These are phyloP conservation scores for Dichomitus squalens DNA, from an alignment of 1,284 basidiomycete genomes.

Conservation along the genomic window DNA sequence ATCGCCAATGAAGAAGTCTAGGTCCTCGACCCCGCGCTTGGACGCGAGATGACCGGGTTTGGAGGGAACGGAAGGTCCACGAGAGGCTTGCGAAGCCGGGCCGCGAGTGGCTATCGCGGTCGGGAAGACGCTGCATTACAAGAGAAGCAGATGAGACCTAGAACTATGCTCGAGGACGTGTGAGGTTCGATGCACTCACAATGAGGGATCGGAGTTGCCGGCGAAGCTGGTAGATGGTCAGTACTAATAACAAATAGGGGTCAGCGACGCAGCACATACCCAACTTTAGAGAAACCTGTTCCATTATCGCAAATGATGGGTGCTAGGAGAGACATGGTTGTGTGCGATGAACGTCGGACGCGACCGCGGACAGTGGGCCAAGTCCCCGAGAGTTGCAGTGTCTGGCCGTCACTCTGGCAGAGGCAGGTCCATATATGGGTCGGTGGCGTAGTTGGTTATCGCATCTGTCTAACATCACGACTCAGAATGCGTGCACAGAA, in stretches of 20 bases:
- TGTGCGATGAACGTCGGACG: not conserved
- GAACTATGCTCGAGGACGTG: not conserved
- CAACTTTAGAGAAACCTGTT: slow-evolving; percentile 97
- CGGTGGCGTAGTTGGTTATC: slow-evolving; percentile 80
- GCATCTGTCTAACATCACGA: slow-evolving; percentile 66
- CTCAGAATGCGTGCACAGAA: slow-evolving; percentile 13
- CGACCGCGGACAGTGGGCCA: no score
- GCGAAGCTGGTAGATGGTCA: slow-evolving; percentile 73
- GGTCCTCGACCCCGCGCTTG: slow-evolving; percentile 97
- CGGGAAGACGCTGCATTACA: slow-evolving; percentile 79
- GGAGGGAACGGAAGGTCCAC: slow-evolving; percentile 75
- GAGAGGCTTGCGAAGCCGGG: slow-evolving; percentile 60
- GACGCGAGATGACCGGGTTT: slow-evolving; percentile 94
- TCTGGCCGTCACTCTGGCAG: no score
- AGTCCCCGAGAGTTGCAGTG: no score
- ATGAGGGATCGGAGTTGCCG: slow-evolving; percentile 98
- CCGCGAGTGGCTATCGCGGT: slow-evolving; percentile 93
- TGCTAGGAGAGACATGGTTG: slow-evolving; percentile 76
- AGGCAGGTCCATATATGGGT: no score
- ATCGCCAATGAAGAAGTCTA: slow-evolving; percentile 99
- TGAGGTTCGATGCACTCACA: slow-evolving; percentile 55
- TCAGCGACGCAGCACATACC: slow-evolving; percentile 53
- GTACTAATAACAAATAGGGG: slow-evolving; percentile 5
- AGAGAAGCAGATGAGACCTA: not conserved
- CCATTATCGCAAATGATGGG: slow-evolving; percentile 98